Evolutionary conservation across 1,284 basidiomycete genomes (phyloP), one percentile per base, ranked within the genome.

Genomic region (Microbotryum saponariae): DNA sequence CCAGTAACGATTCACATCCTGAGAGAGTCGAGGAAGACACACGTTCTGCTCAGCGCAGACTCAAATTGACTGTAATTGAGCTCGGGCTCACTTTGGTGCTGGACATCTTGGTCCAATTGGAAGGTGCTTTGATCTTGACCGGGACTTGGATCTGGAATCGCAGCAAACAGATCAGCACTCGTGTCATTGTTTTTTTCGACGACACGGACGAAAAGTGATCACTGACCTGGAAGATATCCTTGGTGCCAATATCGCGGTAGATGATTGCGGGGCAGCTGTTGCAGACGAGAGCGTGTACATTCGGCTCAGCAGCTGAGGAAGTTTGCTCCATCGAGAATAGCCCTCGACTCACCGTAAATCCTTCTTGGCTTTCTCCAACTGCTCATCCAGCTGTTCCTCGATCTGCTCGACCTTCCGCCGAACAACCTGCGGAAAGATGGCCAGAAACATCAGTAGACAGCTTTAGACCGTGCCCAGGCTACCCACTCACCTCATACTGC

Each of bases 91-190:
- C 89, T 79, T 94, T 91, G 1, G 88, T 93, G 18, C 82, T 81
- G n/a, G 83, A 80, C 59, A 82, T 83, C 76, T 92, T 91, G 14
- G 82, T 84, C 93, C 93, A 97, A 61, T 85, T 82, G 44, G 82
- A 81, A 0, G 92, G 93, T 8, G 88, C 81, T 64, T 85, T 82
- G 64, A 83, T 80, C 58, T 82, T 78, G 4, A 75, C 77, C 0
- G 79, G 76, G 4, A 87, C 84, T 76, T 93, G 86, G 27, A 97
- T 80, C 42, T 92, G 82, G 74, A 88, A 5, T 54, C 4, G 6
- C 27, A 12, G 44, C 33, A 18, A 48, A 21, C 31, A 23, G 46
- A 23, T 42, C 31, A 7, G 25, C 16, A 25, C 33, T 20, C 46
- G 18, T 10, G 27, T 33, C 56, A 12, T 27, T 6, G 27, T 27